Conservation (phyloP, 495 filamentous ascomycete species). For the Articulospora tetracladia region DNA sequence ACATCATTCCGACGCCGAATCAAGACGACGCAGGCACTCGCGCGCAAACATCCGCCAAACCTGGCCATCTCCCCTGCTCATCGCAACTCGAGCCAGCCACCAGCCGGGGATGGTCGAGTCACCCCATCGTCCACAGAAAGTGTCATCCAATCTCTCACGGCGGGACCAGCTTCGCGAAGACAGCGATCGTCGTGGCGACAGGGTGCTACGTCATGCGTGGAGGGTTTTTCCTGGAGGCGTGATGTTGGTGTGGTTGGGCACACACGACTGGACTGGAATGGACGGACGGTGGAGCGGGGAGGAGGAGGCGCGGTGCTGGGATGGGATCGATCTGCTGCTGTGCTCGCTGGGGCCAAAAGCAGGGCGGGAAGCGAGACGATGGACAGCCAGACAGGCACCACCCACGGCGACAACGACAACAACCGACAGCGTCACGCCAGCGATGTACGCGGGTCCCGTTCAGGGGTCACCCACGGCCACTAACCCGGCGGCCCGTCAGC, state of each 20-base stretch:
- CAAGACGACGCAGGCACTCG: not conserved
- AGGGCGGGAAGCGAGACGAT: too few relatives aligned
- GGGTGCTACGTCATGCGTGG: not conserved
- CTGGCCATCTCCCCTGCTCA: not conserved
- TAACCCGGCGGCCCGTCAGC: too few relatives aligned
- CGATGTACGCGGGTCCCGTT: not conserved
- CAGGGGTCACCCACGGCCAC: not conserved
- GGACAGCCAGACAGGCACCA: too few relatives aligned
- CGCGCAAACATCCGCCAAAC: not conserved
- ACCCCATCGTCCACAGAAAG: not conserved
- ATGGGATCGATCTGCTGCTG: too few relatives aligned
- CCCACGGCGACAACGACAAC: too few relatives aligned
- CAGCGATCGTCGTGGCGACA: not conserved
- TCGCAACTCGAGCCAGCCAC: not conserved
- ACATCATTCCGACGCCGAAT: constrained; percentile 11
- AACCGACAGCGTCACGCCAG: not conserved
- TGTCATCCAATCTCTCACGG: not conserved
- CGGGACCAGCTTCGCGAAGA: not conserved
- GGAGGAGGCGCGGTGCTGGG: too few relatives aligned
- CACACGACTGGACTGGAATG: too few relatives aligned
- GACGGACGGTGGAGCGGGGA: not conserved
- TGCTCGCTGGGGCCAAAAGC: too few relatives aligned
- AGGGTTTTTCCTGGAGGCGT: not conserved
- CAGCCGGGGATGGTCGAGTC: too few relatives aligned
- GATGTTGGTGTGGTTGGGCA: too few relatives aligned